phyloP scores from a whole-genome alignment of 805 yeast species.

The Saccharomycopsis javanensis region DNA sequence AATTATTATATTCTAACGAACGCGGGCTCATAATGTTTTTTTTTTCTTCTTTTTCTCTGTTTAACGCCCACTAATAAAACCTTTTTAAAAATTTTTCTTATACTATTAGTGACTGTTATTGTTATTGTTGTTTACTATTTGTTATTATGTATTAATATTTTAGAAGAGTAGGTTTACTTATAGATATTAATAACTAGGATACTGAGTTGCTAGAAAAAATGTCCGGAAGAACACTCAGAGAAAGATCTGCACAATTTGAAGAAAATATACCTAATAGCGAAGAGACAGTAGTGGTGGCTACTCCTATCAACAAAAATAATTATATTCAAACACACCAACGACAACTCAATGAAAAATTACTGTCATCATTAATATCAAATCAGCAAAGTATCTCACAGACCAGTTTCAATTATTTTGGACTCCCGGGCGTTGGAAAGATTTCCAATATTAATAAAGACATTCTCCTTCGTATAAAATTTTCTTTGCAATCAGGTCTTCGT shows the following conservation, averaged over 20 bases:
- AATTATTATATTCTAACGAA: too few species aligned
- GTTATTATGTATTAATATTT: too few species aligned
- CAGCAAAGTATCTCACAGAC: slow-evolving; percentile 1
- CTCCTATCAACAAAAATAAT: slow-evolving; percentile 15
- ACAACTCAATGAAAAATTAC: slow-evolving; percentile 6
- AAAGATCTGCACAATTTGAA: neutral
- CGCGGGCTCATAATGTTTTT: too few species aligned
- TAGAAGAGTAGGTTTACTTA: neutral
- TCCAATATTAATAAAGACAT: slow-evolving; percentile 6
- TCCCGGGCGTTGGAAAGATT: slow-evolving; percentile 15
- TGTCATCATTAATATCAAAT: neutral
- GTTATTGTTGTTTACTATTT: too few species aligned
- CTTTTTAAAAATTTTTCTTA: too few species aligned
- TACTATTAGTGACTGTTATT: too few species aligned
- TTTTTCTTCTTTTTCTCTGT: too few species aligned
- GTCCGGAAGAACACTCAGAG: neutral
- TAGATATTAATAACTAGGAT: neutral
- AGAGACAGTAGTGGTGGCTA: neutral
- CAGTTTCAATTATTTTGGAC: slow-evolving; percentile 13
- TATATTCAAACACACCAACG: slow-evolving; percentile 12
- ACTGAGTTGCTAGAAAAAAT: too few species aligned
- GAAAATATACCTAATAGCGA: neutral
- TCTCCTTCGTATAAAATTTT: slow-evolving; percentile 6
- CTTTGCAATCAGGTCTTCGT: slow-evolving; percentile 7
- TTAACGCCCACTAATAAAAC: too few species aligned